Base-by-base conservation (phyloP, 2,329 filamentous ascomycete species). In the Xylariaceae sp. region DNA sequence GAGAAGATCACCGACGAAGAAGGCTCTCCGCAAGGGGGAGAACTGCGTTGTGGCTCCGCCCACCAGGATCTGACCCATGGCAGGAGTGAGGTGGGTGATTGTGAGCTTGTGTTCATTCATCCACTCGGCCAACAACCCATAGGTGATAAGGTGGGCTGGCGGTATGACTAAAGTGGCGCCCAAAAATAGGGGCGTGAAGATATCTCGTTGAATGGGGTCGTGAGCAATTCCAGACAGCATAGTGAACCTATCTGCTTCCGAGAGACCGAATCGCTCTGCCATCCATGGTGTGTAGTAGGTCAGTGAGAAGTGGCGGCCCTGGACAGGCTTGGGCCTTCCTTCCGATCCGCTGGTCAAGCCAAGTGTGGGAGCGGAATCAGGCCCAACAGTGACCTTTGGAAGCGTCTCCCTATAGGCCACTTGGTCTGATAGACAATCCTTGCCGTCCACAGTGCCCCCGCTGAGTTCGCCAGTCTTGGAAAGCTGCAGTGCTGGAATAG, bases 41-140 rank as follows among this genome's bases (percentile, higher is more conserved):
- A 96, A 94, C 50, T 85, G 65, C 0, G 86, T 81, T 3, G 69
- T 81, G 15, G 87, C 85, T 50, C 86, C 87, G 30, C 89, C 88
- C n/a, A 90, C 81, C 3, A 96, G 69, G 46, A 97, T 92, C 53
- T 96, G 87, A 40, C 88, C 89, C 89, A 96, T 96, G 43, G 92
- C 90, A 9, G 92, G 92, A 2, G 92, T 97, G 28, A 97, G 67
- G 63, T 97, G 90, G 9, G 85, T 88, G 15, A 89, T 84, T 12
- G 83, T 94, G 3, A 85, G 78, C 38, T 74, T 67, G 57, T 85
- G 76, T 39, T 83, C 76, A 38, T 74, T 71, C 74, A 96, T 88
- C 90, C 90, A 97, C 57, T 94, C 88, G 3, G 83, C 83, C 12
- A 96, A 70, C 53, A 73, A 81, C 64, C 94, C 88, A 59, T 95